phyloP scores from a whole-genome alignment of 2,329 filamentous ascomycete genomes.

The Chrysoporthe austroafricana region DNA sequence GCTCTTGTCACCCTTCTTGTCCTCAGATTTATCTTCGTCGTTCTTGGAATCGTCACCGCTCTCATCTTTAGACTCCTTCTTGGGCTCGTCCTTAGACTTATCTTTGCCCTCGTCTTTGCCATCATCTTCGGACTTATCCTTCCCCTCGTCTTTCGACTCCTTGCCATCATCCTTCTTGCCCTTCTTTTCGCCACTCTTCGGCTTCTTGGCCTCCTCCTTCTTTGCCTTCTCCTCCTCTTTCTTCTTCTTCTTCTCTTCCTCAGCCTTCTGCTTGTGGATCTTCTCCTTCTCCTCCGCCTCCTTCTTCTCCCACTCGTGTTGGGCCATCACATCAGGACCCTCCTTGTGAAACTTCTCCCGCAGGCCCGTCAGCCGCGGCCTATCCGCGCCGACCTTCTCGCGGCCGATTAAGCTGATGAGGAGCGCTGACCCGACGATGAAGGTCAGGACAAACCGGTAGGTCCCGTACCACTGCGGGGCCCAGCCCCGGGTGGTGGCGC shows the following conservation, averaged over 20 bases:
- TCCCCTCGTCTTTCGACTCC: constrained; percentile 16
- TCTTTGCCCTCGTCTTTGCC: constrained; percentile 25
- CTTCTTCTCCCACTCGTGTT: constrained; percentile 50
- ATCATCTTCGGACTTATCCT: constrained; percentile 19
- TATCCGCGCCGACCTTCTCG: constrained; percentile 66
- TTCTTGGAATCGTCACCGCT: constrained; percentile 18
- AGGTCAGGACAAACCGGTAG: constrained; percentile 91
- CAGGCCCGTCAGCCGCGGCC: constrained; percentile 42
- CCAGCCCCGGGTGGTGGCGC: constrained; percentile 75
- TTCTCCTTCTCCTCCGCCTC: constrained; percentile 47
- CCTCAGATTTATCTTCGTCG: constrained; percentile 22
- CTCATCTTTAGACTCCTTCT: constrained; percentile 23
- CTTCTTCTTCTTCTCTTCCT: constrained; percentile 43
- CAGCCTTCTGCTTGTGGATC: constrained; percentile 43
- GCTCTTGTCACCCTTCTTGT: constrained; percentile 25
- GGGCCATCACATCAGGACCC: constrained; percentile 39
- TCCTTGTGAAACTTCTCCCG: constrained; percentile 44
- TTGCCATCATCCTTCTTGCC: constrained; percentile 31
- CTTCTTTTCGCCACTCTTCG: constrained; percentile 29
- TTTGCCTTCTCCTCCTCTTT: constrained; percentile 41
- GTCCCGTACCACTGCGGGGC: constrained; percentile 83
- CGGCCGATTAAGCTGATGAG: constrained; percentile 80
- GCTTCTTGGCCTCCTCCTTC: constrained; percentile 30
- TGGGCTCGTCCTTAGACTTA: constrained; percentile 25
- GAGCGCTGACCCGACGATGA: constrained; percentile 83